Evolutionary conservation across 1,284 basidiomycete species (phyloP), one percentile per base, ranked within the genome.

Genomic region (Cryptococcus sp.): DNA sequence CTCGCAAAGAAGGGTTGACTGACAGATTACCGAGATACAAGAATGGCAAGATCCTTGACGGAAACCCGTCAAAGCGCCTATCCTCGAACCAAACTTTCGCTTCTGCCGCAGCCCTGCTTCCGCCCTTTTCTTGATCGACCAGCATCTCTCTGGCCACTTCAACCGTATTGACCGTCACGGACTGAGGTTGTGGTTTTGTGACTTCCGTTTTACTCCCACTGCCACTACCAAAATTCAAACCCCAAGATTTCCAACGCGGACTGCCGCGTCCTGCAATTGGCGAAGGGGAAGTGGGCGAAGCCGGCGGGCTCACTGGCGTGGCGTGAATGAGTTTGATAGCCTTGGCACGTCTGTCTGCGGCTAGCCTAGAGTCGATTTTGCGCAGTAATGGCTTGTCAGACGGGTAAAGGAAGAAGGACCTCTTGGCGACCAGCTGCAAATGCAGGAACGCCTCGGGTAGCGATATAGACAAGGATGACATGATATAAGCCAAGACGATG

Each of bases 11-110:
- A 34, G 54, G 19, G 19, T 19, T 11, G 7, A 85, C 89, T 77
- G 72, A 91, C 88, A 96, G 75, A 77, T 97, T 97, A 54, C 95
- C 94, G 47, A 99, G 85, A 79, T 98, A 99, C 69, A 99, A 82
- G 80, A 93, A 95, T 43, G 92, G 91, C 59, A 97, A 78, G 63
- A 99, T 93, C 34, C 93, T 84, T 69, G 90, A 93, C 7, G 95
- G 94, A 80, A 99, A 94, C 65, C 94, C 94, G 72, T 99, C 93
- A 74, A 98, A 99, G 59, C 90, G 81, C 40, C 86, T 83, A 76
- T 93, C 91, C 68, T 92, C 88, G 78, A 97, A 96, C 94, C 94
- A 98, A 11, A 86, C 83, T 75, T 88, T 85, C 64, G 69, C 70
- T 50, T 63, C 65, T 49, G 52, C 56, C 37, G 61, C 63, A n/a